Evolutionary conservation across 805 yeast species (phyloP), one percentile per base, ranked within the genome.

Genomic region (Metschnikowia dekortorum): DNA sequence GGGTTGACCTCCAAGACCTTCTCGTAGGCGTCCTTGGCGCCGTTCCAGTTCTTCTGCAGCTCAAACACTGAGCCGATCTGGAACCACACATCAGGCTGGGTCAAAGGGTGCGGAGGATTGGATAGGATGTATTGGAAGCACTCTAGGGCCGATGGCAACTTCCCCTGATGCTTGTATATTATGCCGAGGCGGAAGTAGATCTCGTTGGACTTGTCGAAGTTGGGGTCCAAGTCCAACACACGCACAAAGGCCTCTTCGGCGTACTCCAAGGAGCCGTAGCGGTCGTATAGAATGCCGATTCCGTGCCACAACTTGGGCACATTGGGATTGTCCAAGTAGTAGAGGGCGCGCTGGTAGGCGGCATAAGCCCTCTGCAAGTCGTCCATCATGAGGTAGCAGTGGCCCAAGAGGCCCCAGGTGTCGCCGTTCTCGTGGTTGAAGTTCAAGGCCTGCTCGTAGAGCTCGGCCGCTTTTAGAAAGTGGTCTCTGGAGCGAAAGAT

Each of bases 221-320:
- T 84, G 44, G 97, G 96, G 69, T 94, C 98, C 76, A 94, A 81
- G 66, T 91, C 97, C 66, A 94, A 75, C 10, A 94, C 99, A 60
- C 96, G 83, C 39, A 95, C 95, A 71, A 94, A 92, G 4, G 99
- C 98, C 69, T 94, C 99, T 68, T 94, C 99, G 3, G 99, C 99
- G 62, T 92, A 94, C 70, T 92, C 98, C 56, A 92, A 73, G 5
- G 96, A 87, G 29, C 98, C 99, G 67, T 94, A 94, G 48, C 99
- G 78, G 68, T 94, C 99, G 67, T 94, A 94, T 53, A 94, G 76
- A 52, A 94, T 94, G 34, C 99, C 99, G 57, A 94, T 92, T 0
- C 99, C 99, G 69, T 94, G 97, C 99, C 99, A 94, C 59, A 94
- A 79, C 65, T 90, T 90, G 50, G 98, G 98, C 48, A 91, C 97